phyloP scores from a whole-genome alignment of 371 early-diverging fungal genomes.

The Mortierella sp. region DNA sequence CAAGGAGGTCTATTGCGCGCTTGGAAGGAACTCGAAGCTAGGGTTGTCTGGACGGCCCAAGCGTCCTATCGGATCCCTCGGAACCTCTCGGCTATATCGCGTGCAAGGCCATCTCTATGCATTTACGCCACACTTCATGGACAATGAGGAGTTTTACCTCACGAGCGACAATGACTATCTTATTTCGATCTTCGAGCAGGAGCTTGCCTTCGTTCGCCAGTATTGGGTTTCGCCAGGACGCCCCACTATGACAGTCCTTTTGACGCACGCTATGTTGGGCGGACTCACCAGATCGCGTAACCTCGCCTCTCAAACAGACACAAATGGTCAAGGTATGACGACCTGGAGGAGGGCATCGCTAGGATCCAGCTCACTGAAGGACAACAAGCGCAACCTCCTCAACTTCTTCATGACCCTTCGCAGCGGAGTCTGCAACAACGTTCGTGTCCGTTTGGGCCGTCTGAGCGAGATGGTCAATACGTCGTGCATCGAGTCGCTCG shows the following conservation, averaged over 20 bases:
- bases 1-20: conserved; percentile 78
- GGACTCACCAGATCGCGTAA: conserved; percentile 51
- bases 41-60: conserved; percentile 84
- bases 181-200: conserved; percentile 82
- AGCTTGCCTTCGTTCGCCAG: conserved; percentile 79
- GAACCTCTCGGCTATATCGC: conserved; percentile 85
- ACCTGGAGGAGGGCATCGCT: conserved; percentile 42
- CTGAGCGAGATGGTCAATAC: conserved; percentile 84
- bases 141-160: conserved; percentile 87
- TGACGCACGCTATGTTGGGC: conserved; percentile 84
- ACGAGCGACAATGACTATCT: conserved; percentile 86
- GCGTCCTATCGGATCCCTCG: conserved; percentile 80
- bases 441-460: conserved; percentile 78
- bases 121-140: conserved; percentile 92
- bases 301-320: conserved; percentile 20
- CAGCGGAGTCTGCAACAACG: conserved; percentile 76
- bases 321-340: conserved; percentile 37
- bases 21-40: conserved; percentile 84
- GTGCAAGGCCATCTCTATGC: conserved; percentile 87
- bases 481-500: conserved; percentile 83
- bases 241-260: conserved; percentile 83
- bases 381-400: conserved; percentile 75
- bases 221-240: conserved; percentile 85
- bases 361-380: conserved; percentile 42
- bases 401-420: conserved; percentile 89